A percentile compares a stretch with the other conserved stretches of the same genome.
phyloP scores from a whole-genome alignment of 495 filamentous ascomycete species.

The Neurospora sp. region DNA sequence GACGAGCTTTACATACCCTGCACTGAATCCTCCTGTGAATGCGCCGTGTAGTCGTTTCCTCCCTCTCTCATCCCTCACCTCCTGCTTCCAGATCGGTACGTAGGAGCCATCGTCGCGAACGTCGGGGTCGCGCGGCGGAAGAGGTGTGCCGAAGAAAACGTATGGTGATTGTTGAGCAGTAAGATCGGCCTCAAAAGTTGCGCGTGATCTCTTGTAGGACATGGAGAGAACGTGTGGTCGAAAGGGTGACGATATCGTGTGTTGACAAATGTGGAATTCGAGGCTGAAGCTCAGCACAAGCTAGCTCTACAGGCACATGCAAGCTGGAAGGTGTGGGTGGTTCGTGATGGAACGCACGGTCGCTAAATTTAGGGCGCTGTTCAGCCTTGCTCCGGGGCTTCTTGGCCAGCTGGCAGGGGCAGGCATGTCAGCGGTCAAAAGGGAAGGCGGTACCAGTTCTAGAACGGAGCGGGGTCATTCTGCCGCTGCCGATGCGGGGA shows the following conservation, averaged over 20 bases:
- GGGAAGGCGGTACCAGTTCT: background rate
- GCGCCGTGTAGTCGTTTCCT: slow-evolving; percentile 89
- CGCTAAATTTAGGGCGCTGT: background rate
- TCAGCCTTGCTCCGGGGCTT: background rate
- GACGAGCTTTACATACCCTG: slow-evolving; percentile 52
- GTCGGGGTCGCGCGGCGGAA: slow-evolving; percentile 70
- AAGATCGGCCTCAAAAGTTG: slow-evolving; percentile 67
- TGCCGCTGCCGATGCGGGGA: background rate
- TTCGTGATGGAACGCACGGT: background rate
- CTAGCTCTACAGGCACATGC: background rate
- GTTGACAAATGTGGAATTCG: slow-evolving; percentile 1
- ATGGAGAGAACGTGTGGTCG: slow-evolving; percentile 30
- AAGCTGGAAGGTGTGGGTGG: background rate
- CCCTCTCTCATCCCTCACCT: slow-evolving; percentile 87
- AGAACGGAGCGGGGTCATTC: background rate
- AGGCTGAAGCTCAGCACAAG: background rate
- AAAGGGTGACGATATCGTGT: background rate
- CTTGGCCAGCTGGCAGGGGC: background rate
- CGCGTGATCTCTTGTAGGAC: slow-evolving; percentile 72
- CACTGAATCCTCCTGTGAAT: slow-evolving; percentile 94
- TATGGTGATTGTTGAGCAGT: slow-evolving; percentile 67
- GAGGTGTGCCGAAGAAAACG: slow-evolving; percentile 74
- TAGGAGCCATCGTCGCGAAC: slow-evolving; percentile 88
- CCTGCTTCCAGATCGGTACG: slow-evolving; percentile 93
- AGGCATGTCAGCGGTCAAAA: background rate